Conservation (phyloP, 2,329 filamentous ascomycete genomes). For the Epichloe gansuensis region DNA sequence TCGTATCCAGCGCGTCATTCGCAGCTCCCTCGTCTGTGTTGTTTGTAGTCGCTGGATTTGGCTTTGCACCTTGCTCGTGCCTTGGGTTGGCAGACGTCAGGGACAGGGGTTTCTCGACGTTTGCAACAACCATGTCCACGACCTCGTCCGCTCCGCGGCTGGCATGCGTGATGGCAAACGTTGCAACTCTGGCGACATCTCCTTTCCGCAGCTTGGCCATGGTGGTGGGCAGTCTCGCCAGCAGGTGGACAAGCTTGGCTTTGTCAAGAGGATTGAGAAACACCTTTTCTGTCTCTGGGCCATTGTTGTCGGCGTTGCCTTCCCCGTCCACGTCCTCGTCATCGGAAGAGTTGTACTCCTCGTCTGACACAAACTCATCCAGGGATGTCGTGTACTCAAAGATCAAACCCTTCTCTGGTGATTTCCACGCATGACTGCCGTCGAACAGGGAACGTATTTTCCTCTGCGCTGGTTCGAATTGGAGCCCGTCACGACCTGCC, state of each 20-base stretch:
- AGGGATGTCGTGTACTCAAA: slow-evolving; percentile 72
- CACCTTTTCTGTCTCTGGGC: slow-evolving; percentile 36
- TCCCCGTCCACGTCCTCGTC: slow-evolving; percentile 63
- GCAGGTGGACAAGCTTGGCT: slow-evolving; percentile 69
- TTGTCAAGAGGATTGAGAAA: slow-evolving; percentile 77
- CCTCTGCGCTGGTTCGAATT: slow-evolving; percentile 32
- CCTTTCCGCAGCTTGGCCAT: slow-evolving; percentile 67
- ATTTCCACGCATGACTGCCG: slow-evolving; percentile 63
- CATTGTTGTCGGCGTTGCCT: slow-evolving; percentile 33
- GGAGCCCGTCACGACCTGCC: slow-evolving; percentile 67
- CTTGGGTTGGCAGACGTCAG: slow-evolving; percentile 59
- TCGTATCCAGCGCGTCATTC: slow-evolving; percentile 46
- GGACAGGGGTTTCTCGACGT: slow-evolving; percentile 66
- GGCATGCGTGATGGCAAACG: slow-evolving; percentile 81
- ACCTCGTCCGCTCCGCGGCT: slow-evolving; percentile 79
- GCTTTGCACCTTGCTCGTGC: slow-evolving; percentile 26
- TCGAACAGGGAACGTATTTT: slow-evolving; percentile 61
- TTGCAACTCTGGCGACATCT: slow-evolving; percentile 74
- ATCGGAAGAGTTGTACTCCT: slow-evolving; percentile 77
- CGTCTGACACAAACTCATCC: slow-evolving; percentile 69
- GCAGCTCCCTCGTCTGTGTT: slow-evolving; percentile 25
- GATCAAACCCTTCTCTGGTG: slow-evolving; percentile 55
- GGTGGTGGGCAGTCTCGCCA: slow-evolving; percentile 69
- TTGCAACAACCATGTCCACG: slow-evolving; percentile 75
- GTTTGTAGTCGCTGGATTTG: slow-evolving; percentile 12